Evolutionary conservation across 345 rosid genomes (phyloP).

Genomic region (Salix viminalis): DNA sequence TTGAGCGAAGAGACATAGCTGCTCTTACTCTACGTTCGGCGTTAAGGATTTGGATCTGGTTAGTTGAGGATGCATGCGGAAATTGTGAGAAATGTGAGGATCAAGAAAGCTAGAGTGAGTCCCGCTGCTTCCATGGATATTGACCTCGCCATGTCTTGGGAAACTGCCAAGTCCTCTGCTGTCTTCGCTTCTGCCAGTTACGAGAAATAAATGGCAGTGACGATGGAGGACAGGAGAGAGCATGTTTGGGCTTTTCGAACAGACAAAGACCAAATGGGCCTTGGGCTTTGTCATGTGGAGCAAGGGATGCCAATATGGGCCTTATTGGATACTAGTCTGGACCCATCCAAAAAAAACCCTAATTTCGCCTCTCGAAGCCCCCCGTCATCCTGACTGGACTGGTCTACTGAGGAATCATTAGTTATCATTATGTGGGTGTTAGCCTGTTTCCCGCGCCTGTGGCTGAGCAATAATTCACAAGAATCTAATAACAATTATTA

Average conservation of each 20-base stretch:
- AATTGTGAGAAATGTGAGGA: constrained; percentile 32
- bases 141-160: constrained; percentile 4
- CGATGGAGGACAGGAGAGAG: background rate
- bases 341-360: background rate
- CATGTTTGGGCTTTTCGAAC: background rate
- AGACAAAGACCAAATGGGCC: background rate
- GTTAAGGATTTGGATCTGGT: constrained; percentile 60
- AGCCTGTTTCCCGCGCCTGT: too few relatives aligned
- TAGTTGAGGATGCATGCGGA: constrained; percentile 37
- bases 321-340: background rate
- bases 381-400: too few relatives aligned
- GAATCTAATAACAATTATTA: background rate
- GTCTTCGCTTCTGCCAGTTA: background rate
- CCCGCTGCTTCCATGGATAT: constrained; percentile 43
- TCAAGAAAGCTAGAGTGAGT: constrained; percentile 26
- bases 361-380: background rate
- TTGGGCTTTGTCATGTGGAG: background rate
- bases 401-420: too few relatives aligned
- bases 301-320: background rate
- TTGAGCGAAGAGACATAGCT: background rate
- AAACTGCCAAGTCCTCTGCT: background rate
- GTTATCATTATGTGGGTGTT: too few relatives aligned
- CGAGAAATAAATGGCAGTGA: background rate
- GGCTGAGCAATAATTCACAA: too few relatives aligned
- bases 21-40: constrained; percentile 82